Conservation (phyloP, 768 basidiomycete species). For the Fistulinella prunicolor region DNA sequence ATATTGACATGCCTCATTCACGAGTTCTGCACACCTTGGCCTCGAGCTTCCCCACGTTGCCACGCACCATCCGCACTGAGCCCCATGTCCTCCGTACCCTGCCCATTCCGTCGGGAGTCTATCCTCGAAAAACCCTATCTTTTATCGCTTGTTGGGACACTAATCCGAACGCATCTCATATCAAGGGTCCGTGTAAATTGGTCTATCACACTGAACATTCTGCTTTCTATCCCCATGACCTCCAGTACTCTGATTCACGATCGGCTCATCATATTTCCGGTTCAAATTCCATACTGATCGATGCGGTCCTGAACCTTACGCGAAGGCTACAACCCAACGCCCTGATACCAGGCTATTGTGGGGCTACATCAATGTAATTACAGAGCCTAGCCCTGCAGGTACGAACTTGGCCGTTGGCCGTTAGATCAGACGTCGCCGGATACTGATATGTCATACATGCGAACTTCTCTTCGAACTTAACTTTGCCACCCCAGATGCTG, state of each 20-base stretch:
- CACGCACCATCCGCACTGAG: not conserved
- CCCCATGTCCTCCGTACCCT: not conserved
- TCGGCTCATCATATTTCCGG: conserved; percentile 1
- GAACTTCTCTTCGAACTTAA: conserved; percentile 9
- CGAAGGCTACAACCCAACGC: conserved; percentile 7
- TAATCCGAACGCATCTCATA: too few species aligned
- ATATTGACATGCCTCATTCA: conserved; percentile 1
- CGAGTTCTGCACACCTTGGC: not conserved
- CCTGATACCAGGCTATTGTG: conserved; percentile 6
- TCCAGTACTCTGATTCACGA: not conserved
- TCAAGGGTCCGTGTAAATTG: too few species aligned
- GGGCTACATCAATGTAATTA: conserved; percentile 8
- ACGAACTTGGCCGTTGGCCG: not conserved
- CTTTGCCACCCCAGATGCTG: conserved; percentile 4
- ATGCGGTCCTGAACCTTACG: not conserved
- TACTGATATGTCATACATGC: not conserved
- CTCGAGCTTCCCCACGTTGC: not conserved
- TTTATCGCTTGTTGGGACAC: too few species aligned
- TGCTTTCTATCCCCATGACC: not conserved
- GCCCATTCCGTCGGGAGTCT: not conserved
- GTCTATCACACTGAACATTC: not conserved
- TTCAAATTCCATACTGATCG: not conserved
- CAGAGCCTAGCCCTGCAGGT: conserved; percentile 1
- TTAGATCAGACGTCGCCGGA: not conserved
- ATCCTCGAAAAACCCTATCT: not conserved